Evolutionary conservation across 1,284 basidiomycete species (phyloP), one percentile per base, ranked within the genome.

Genomic region (Acaromyces ingoldii): DNA sequence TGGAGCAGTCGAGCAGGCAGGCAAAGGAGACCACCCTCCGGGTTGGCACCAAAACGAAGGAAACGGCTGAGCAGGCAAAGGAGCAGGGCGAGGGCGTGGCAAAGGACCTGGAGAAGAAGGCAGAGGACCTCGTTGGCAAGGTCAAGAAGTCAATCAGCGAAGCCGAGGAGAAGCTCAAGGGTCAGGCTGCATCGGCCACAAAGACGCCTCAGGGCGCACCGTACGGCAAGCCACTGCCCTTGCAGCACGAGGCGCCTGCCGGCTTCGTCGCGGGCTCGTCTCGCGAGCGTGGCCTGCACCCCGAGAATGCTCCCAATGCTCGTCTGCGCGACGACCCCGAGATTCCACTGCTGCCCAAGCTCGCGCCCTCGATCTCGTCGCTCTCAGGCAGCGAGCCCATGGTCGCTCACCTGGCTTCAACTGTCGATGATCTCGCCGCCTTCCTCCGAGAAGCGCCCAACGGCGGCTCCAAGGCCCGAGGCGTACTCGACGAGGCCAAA

Each of bases 401-500:
- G 69, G 87, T 98, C 58, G 81, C 85, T 1, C 90, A 96, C 75
- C 84, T 98, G 15, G 93, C 92, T 3, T 82, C 84, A 11, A 93
- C 91, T 38, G 97, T 98, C 67, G 93, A 97, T 78, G 84, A 86
- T 72, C 85, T 98, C 46, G 86, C 91, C 17, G 82, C 85, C 10
- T 92, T 88, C 78, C 80, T 96, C 34, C 83, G 62, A 17, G 71
- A 73, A 43, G 59, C 68, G 2, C 72, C 70, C n/a, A 65, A 85
- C 89, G n/a, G 76, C 80, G 1, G 84, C 84, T 2, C 81, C 83
- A 2, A 76, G 80, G 50, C 84, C 57, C 51, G 65, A 86, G 65
- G 86, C 83, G 67, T 72, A 40, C 60, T 73, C 50, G 74, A 82
- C 59, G 72, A 65, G 47, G 77, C 76, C 29, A 86, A 90, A 78